These are phyloP conservation scores for Coriolopsis trogii DNA, from an alignment of 1,284 basidiomycete species.

Conservation along the genomic window DNA sequence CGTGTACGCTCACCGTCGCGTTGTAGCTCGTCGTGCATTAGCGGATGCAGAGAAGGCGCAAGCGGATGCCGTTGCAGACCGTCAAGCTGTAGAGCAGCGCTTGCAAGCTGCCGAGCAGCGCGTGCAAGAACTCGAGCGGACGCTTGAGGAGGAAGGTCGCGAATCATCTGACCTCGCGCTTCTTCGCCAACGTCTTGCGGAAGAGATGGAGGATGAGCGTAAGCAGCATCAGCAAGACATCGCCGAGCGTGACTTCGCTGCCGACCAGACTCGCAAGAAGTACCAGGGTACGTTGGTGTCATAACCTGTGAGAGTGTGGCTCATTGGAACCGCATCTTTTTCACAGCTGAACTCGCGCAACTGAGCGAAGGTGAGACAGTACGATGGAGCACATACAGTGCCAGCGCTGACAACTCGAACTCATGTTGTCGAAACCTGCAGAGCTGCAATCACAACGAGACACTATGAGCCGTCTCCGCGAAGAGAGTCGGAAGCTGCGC, in stretches of 20 bases:
- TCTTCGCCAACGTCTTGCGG: slow-evolving; percentile 65
- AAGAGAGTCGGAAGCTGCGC: slow-evolving; percentile 78
- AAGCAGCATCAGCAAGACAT: slow-evolving; percentile 78
- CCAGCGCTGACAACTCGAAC: too few relatives aligned
- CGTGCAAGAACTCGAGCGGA: slow-evolving; percentile 62
- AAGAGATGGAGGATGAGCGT: slow-evolving; percentile 77
- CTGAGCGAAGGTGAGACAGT: slow-evolving; percentile 76
- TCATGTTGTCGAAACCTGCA: slow-evolving; percentile 27
- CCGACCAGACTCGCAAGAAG: slow-evolving; percentile 81
- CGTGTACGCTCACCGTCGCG: too few relatives aligned
- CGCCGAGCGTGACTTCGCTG: slow-evolving; percentile 73
- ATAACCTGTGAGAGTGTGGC: neutral
- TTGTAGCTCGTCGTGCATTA: slow-evolving; percentile 59
- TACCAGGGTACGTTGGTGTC: slow-evolving; percentile 65
- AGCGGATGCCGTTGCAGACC: slow-evolving; percentile 53
- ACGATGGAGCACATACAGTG: too few relatives aligned
- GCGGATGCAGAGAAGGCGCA: slow-evolving; percentile 66
- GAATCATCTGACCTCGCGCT: slow-evolving; percentile 69
- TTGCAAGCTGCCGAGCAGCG: slow-evolving; percentile 56
- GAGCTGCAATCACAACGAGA: slow-evolving; percentile 80
- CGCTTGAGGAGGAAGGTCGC: slow-evolving; percentile 68
- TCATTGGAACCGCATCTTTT: neutral
- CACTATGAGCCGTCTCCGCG: slow-evolving; percentile 71
- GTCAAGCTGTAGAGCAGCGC: slow-evolving; percentile 54
- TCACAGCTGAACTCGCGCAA: slow-evolving; percentile 69